Conservation (phyloP, 805 yeast genomes). For the Wickerhamomyces ciferrii region DNA sequence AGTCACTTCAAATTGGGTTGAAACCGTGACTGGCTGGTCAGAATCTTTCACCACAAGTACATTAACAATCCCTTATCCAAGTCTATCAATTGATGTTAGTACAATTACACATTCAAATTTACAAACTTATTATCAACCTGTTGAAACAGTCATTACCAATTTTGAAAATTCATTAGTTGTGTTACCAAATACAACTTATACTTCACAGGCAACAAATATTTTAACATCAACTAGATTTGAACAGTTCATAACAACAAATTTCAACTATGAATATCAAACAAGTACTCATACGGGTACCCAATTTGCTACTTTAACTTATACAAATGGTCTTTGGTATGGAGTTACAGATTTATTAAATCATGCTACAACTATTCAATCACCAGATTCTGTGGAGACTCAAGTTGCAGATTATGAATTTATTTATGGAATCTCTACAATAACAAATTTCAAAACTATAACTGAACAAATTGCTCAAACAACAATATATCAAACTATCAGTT, state of each 20-base stretch:
- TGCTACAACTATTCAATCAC: not conserved
- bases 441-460: slow-evolving; percentile 9
- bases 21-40: slow-evolving; percentile 4
- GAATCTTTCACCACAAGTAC: slow-evolving; percentile 5
- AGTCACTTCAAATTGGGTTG: not conserved
- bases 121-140: not conserved
- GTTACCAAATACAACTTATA: slow-evolving; percentile 8
- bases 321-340: slow-evolving; percentile 14
- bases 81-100: slow-evolving; percentile 2
- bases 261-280: slow-evolving; percentile 4
- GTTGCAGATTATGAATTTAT: slow-evolving; percentile 10
- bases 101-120: slow-evolving; percentile 2
- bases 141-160: slow-evolving; percentile 1
- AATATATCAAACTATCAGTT: slow-evolving; percentile 4
- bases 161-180: slow-evolving; percentile 3
- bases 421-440: slow-evolving; percentile 7
- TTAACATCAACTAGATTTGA: slow-evolving; percentile 1
- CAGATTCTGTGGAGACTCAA: slow-evolving; percentile 3
- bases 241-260: not conserved
- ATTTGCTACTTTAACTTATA: slow-evolving; percentile 10
- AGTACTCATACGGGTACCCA: slow-evolving; percentile 6
- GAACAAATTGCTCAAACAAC: slow-evolving; percentile 11
- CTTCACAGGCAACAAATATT: slow-evolving; percentile 5
- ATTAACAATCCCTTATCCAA: slow-evolving; percentile 11
- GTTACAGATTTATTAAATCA: slow-evolving; percentile 4